phyloP scores from a whole-genome alignment of 345 rosid genomes.

The Eucalyptus leucophloia region DNA sequence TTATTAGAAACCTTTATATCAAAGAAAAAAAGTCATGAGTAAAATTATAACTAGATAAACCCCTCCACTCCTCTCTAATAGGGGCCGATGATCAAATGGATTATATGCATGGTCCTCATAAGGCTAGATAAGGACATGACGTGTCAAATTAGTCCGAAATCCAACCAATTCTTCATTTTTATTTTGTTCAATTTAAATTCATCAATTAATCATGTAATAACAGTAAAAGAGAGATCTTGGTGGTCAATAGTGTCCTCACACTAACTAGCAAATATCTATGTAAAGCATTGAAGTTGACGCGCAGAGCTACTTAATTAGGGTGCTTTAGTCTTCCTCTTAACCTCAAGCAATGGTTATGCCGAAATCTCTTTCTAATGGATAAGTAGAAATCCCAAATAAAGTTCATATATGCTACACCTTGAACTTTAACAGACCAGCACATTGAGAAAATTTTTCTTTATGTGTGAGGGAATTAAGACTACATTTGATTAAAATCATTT shows the following conservation, averaged over 20 bases:
- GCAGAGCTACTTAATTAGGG: neutral
- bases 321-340: neutral
- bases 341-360: neutral
- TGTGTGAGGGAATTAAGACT: neutral
- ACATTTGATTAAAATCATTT: accelerated
- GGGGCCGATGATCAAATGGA: neutral
- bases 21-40: too few relatives aligned
- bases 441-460: neutral
- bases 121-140: neutral
- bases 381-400: neutral
- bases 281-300: neutral
- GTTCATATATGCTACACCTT: accelerated
- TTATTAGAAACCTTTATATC: too few relatives aligned
- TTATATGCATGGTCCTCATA: neutral
- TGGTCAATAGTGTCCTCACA: neutral
- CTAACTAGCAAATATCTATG: neutral
- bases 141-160: neutral
- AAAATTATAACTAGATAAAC: too few relatives aligned
- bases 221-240: neutral
- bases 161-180: neutral
- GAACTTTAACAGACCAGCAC: neutral
- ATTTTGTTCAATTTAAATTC: neutral
- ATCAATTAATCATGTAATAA: neutral
- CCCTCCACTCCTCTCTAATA: too few relatives aligned
- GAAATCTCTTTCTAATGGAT: neutral